Base-by-base conservation (phyloP, 306 rosid genomes). In the Prinsepia uniflora region DNA sequence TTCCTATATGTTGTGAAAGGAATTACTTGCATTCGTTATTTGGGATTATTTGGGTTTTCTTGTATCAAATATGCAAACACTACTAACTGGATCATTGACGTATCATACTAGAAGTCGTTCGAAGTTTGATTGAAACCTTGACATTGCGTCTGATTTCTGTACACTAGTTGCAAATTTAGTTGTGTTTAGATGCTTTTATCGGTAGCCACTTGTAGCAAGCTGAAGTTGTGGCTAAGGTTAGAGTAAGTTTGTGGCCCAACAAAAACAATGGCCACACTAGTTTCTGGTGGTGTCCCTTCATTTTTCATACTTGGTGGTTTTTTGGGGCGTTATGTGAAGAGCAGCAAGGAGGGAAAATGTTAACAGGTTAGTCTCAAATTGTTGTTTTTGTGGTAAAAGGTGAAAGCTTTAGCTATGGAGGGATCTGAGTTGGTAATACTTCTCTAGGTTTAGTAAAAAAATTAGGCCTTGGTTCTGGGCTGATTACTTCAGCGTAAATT, bases 341-440 rank as follows among this genome's bases (percentile, higher is more conserved):
- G 61, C 76, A 34, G 67, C 47, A 64, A 67, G 58, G 61, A 63
- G 68, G 45, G 50, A 76, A 43, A 73, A 92, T 92, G 95, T 74
- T 84, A 60, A 83, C 30, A 24, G 30, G 30, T 24, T 24, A 24
- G 30, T 24, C 30, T 24, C 30, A 24, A 24, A 2, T 24, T 24
- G 30, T 24, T n/a, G n/a, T n/a, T n/a, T 24, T 24, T 24, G 30
- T 24, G 30, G 30, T 24, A 24, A 24, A 24, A 24, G 30, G 30
- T 24, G 30, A 24, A 24, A 24, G 30, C 30, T 24, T 24, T 24
- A 24, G 30, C 30, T 24, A 24, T 24, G 30, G 30, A 24, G 30
- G 30, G 30, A 24, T 24, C 30, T 24, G 30, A 24, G 30, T 24
- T 24, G 30, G 30, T 24, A 24, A 24, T 24, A 24, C 30, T 24